Percentiles rank a stretch among this genome's conserved stretches.
Conservation (phyloP, 208 protist species). For the Leishmania tropica region DNA sequence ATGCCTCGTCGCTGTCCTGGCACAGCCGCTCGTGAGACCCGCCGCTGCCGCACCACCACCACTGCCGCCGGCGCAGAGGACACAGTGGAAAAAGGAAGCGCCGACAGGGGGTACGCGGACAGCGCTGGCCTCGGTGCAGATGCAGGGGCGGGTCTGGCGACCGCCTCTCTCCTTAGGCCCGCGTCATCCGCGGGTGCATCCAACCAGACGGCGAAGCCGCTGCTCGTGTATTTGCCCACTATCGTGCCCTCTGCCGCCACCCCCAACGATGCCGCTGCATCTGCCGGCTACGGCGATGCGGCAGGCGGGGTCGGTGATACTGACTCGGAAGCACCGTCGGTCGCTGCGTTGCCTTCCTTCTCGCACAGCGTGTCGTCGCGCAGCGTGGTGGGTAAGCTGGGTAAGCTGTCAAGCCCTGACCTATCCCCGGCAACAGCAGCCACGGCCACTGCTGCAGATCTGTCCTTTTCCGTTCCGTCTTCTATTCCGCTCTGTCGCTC, state of each 20-base stretch:
- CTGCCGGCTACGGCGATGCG: background rate
- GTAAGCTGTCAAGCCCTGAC: background rate
- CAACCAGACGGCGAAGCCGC: background rate
- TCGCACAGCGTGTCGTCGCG: background rate
- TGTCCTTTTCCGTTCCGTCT: background rate
- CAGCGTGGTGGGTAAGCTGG: background rate
- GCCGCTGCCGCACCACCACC: constrained; percentile 5
- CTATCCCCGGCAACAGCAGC: background rate
- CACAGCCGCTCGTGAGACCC: background rate
- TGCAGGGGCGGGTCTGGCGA: background rate
- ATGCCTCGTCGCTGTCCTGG: constrained; percentile 16
- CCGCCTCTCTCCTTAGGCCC: background rate
- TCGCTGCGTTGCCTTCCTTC: background rate
- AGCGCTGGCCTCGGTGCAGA: background rate
- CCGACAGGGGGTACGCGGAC: background rate
- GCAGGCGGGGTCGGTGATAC: background rate
- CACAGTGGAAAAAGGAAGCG: background rate
- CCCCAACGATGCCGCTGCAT: background rate
- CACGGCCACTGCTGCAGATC: background rate
- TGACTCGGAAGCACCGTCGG: background rate
- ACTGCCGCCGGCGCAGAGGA: background rate
- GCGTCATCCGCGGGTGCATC: background rate
- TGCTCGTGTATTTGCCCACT: background rate
- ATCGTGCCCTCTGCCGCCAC: background rate
- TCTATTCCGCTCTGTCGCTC: background rate